Percentiles rank a stretch among this genome's conserved stretches.
Evolutionary conservation across 345 rosid species (phyloP).

Genomic region (Barbarea vulgaris): DNA sequence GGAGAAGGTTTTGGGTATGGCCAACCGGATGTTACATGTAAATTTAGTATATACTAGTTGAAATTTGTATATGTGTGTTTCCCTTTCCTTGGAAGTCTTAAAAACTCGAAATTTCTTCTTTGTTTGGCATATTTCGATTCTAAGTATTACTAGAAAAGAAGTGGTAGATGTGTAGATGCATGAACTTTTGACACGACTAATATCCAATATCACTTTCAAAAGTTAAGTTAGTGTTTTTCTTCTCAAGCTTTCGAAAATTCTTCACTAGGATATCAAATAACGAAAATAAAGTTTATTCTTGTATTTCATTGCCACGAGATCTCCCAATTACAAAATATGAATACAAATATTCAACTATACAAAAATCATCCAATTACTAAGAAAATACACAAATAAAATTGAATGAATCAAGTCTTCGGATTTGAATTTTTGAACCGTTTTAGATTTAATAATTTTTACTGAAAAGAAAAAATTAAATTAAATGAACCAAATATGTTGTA

Average conservation of each 20-base stretch:
- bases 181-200: neutral
- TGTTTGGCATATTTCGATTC: neutral
- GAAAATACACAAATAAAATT: no score
- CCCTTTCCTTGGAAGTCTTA: neutral
- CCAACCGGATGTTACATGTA: neutral
- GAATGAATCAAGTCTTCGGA: no score
- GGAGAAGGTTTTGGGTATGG: neutral
- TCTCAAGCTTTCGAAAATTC: neutral
- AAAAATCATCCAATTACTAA: no score
- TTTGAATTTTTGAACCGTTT: no score
- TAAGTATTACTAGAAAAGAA: neutral
- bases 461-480: no score
- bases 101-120: neutral
- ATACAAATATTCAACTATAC: no score
- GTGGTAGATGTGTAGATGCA: neutral
- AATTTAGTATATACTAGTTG: neutral
- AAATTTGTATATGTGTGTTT: neutral
- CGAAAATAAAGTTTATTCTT: no score
- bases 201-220: slow-evolving; percentile 1
- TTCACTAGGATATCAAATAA: no score
- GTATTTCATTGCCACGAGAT: no score
- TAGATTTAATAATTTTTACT: no score
- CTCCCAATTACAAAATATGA: no score
- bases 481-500: no score
- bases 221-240: neutral